Evolutionary conservation across 768 basidiomycete genomes (phyloP).

Genomic region (Jaapia argillacea): DNA sequence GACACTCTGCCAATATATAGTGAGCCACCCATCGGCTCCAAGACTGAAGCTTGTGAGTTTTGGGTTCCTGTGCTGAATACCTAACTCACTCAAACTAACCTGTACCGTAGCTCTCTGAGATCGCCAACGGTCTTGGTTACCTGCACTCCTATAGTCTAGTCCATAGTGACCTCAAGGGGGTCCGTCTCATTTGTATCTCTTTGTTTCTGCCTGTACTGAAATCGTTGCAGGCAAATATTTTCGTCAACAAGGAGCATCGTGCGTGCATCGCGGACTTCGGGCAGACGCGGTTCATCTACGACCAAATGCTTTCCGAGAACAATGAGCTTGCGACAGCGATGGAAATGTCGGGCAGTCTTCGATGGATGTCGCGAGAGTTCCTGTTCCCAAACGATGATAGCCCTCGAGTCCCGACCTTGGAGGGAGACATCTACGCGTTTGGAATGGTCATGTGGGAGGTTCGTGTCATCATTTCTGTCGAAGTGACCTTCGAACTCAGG

Average conservation of each 20-base stretch:
- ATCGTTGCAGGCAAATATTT: not conserved
- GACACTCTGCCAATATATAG: too few species aligned
- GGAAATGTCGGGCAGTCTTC: not conserved
- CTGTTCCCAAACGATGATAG: not conserved
- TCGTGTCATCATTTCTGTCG: too few species aligned
- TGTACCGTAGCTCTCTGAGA: not conserved
- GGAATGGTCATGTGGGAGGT: not conserved
- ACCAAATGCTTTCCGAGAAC: not conserved
- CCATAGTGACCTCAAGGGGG: conserved; percentile 1
- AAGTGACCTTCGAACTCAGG: too few species aligned
- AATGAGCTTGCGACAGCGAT: not conserved
- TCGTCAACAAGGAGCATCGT: not conserved
- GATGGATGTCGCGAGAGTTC: not conserved
- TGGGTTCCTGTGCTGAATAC: too few species aligned
- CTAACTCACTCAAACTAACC: too few species aligned
- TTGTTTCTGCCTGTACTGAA: too few species aligned
- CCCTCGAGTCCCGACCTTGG: not conserved
- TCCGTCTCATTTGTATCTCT: not conserved
- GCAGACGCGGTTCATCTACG: not conserved
- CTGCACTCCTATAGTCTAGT: conserved; percentile 2
- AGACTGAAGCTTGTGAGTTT: too few species aligned
- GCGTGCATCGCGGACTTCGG: not conserved
- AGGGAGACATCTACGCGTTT: conserved; percentile 1
- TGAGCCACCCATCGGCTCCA: too few species aligned
- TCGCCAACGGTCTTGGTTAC: conserved; percentile 1